These are phyloP conservation scores for Penicillium canariense DNA, from an alignment of 495 filamentous ascomycete species.

Conservation along the genomic window DNA sequence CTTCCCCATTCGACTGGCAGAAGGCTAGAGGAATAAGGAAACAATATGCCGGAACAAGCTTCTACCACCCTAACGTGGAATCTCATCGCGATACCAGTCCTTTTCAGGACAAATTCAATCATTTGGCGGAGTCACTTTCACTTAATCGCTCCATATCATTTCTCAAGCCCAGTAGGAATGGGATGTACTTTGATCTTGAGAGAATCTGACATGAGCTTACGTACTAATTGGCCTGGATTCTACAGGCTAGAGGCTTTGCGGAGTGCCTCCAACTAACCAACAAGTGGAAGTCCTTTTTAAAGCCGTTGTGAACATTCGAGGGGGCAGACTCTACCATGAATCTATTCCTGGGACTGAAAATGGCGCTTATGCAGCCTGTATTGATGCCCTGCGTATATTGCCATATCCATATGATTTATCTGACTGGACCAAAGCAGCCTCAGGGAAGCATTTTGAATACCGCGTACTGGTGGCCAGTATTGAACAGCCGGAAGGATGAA, in stretches of 20 bases:
- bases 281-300: slow-evolving; percentile 63
- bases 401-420: slow-evolving; percentile 54
- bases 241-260: slow-evolving; percentile 60
- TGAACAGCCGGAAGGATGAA: slow-evolving; percentile 61
- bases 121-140: slow-evolving; percentile 10
- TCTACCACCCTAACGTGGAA: background rate
- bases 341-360: slow-evolving; percentile 81
- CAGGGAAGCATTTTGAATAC: slow-evolving; percentile 53
- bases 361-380: slow-evolving; percentile 67
- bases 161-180: slow-evolving; percentile 19
- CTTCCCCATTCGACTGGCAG: background rate
- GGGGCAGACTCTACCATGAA: slow-evolving; percentile 70
- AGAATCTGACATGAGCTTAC: slow-evolving; percentile 53
- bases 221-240: too few species aligned
- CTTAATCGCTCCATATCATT: slow-evolving; percentile 22
- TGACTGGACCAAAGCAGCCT: slow-evolving; percentile 28
- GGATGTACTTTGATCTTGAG: slow-evolving; percentile 52
- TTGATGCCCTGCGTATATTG: slow-evolving; percentile 50
- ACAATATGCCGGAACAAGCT: background rate
- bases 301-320: slow-evolving; percentile 67
- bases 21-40: background rate
- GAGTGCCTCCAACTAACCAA: slow-evolving; percentile 62
- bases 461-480: slow-evolving; percentile 65
- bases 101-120: slow-evolving; percentile 12
- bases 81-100: background rate